Percentiles rank a stretch among this genome's conserved stretches.
phyloP scores from a whole-genome alignment of 305 asterid genomes.

The Fraxinus angustifolia region DNA sequence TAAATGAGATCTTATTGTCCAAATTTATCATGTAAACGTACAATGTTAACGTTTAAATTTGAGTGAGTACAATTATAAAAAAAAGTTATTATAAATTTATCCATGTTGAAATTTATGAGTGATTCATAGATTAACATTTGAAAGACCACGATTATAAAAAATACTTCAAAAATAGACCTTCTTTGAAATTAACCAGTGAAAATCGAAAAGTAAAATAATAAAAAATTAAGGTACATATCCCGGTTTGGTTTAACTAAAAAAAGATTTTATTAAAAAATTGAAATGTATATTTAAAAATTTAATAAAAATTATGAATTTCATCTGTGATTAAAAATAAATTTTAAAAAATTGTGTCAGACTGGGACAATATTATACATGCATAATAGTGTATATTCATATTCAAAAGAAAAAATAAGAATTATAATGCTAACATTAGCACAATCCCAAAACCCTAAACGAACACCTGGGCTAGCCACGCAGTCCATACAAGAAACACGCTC shows the following conservation, averaged over 20 bases:
- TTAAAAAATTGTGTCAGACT: background rate
- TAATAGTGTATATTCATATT: background rate
- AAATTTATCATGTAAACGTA: background rate
- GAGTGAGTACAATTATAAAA: background rate
- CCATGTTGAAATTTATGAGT: background rate
- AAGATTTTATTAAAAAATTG: background rate
- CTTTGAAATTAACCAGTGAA: background rate
- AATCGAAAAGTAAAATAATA: background rate
- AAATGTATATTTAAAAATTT: background rate
- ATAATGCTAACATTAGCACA: background rate
- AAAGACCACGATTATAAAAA: background rate
- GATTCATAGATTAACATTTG: background rate
- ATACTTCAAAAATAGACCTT: background rate
- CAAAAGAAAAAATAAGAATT: background rate
- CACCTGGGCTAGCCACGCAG: background rate
- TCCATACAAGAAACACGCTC: background rate
- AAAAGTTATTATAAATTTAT: too few relatives aligned
- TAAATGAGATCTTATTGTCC: background rate
- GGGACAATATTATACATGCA: background rate
- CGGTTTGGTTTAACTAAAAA: background rate
- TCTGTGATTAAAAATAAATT: background rate
- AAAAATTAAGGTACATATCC: background rate
- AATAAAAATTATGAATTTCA: background rate
- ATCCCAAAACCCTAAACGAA: constrained; percentile 10
- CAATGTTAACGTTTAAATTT: background rate